Base-by-base conservation (phyloP, 495 filamentous ascomycete genomes). In the Trichoderma gamsii region DNA sequence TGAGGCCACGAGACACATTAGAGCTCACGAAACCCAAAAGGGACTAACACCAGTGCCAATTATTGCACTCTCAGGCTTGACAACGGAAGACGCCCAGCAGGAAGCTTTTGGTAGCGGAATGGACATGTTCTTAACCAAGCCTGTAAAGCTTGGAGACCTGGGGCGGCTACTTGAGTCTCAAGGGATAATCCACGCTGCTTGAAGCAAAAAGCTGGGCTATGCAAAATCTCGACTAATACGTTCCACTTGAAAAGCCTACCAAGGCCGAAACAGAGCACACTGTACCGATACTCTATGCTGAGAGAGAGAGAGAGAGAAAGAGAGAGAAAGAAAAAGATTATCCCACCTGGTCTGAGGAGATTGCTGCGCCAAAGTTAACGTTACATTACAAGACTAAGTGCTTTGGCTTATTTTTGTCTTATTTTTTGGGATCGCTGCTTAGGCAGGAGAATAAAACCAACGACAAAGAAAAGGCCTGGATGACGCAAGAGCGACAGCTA, bases 61-160 rank as follows among this genome's bases (percentile, higher is more conserved):
- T 65, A 86, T 91, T 59, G 90, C 89, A 1, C 78, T 92, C 16
- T 91, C 89, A 0, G 89, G 90, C 0, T 77, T 91, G 12, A 88
- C 87, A 61, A 88, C 85, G 66, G 82, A 85, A 18, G 78, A 81
- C 8, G 87, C 87, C 67, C 83, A 87, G 69, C 82, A 83, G 11
- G 87, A 90, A 68, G 89, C 89, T 0, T 80, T 89, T 68, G 80
- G 81, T 12, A 85, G 83, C 25, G 90, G 90, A 4, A 81, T 89
- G 18, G 86, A 91, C 71, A 71, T 89, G 59, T 92, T 90, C 71
- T 72, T 92, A 67, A 90, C 88, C 5, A 92, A 92, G 69, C 90
- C 89, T 0, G 87, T 91, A 38, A 75, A 76, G 68, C 73, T 82
- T 68, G 67, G 69, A 3, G 66, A 32, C 15, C 67, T 75, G 13